A percentile compares a stretch with the other conserved stretches of the same genome.
These are phyloP conservation scores for Haematococcus sp. DNA, from an alignment of 139 green algal species.

Conservation along the genomic window DNA sequence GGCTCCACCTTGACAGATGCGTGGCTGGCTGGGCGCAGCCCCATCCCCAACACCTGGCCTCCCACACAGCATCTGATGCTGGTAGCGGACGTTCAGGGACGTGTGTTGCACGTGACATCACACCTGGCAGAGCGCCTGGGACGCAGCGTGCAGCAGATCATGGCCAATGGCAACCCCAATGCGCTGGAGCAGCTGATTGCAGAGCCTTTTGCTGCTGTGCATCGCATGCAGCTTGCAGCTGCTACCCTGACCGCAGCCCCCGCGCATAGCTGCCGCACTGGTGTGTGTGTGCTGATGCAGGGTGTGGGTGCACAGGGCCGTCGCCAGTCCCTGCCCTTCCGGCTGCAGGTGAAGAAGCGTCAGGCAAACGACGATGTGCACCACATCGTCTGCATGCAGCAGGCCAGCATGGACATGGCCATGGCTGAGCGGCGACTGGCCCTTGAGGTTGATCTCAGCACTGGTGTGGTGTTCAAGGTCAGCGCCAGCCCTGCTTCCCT, in stretches of 20 bases:
- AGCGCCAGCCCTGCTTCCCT: background rate
- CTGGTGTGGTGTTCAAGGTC: background rate
- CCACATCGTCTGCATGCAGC: background rate
- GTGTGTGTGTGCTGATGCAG: slow-evolving; percentile 1
- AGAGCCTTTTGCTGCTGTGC: background rate
- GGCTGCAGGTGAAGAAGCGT: too few species aligned
- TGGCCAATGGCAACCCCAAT: slow-evolving; percentile 1
- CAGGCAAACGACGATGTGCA: background rate
- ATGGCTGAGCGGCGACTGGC: slow-evolving; percentile 2
- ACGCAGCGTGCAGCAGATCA: background rate
- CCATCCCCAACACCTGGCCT: too few species aligned
- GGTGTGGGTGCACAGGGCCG: background rate
- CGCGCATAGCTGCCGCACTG: background rate
- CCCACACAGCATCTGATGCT: slow-evolving; percentile 29
- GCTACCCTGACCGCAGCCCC: background rate
- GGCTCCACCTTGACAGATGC: too few species aligned
- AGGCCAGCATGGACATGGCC: background rate
- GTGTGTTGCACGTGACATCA: slow-evolving; percentile 38
- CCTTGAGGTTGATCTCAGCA: background rate
- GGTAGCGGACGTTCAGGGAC: slow-evolving; percentile 38
- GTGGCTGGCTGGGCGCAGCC: too few species aligned
- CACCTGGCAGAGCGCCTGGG: slow-evolving; percentile 13
- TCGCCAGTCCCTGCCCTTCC: background rate
- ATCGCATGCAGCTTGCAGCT: background rate
- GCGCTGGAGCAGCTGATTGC: background rate